Evolutionary conservation across 371 early-diverging fungal genomes (phyloP).

Genomic region (Zychaea mexicana): DNA sequence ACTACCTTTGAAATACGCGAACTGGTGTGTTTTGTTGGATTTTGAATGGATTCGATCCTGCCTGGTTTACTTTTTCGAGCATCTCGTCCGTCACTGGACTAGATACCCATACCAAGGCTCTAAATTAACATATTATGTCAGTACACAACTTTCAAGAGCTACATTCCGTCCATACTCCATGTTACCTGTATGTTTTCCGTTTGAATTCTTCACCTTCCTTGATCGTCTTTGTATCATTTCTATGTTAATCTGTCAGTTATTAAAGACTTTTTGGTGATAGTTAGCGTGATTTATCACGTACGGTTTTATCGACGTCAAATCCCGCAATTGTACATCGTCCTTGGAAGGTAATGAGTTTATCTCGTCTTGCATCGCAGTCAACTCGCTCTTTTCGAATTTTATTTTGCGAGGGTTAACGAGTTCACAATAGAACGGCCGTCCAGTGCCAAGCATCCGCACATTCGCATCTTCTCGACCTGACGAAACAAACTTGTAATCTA

Average conservation of each 20-base stretch:
- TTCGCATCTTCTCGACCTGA: constrained; percentile 98
- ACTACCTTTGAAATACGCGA: constrained; percentile 83
- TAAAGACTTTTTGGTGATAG: neutral
- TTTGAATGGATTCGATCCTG: constrained; percentile 48
- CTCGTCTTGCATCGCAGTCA: constrained; percentile 54
- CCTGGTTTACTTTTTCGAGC: constrained; percentile 52
- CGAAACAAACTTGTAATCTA: constrained; percentile 79
- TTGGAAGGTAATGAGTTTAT: constrained; percentile 55
- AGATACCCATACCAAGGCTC: constrained; percentile 76
- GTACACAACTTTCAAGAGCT: neutral
- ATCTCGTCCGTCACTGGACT: constrained; percentile 54
- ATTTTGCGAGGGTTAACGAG: constrained; percentile 76
- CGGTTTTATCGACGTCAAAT: constrained; percentile 45
- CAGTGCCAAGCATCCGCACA: constrained; percentile 94
- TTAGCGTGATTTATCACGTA: neutral
- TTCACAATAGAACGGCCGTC: constrained; percentile 94
- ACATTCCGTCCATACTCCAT: neutral
- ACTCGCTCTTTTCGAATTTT: constrained; percentile 33
- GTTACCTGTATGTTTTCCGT: constrained; percentile 76
- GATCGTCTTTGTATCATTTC: constrained; percentile 65
- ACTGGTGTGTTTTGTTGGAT: constrained; percentile 93
- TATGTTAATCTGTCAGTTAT: too few species aligned
- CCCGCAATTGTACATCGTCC: constrained; percentile 56
- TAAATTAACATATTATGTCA: constrained; percentile 4
- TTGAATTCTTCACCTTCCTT: constrained; percentile 87